Evolutionary conservation across 176 grass and related monocot genomes (phyloP).

Genomic region (Aegilops speltoides): DNA sequence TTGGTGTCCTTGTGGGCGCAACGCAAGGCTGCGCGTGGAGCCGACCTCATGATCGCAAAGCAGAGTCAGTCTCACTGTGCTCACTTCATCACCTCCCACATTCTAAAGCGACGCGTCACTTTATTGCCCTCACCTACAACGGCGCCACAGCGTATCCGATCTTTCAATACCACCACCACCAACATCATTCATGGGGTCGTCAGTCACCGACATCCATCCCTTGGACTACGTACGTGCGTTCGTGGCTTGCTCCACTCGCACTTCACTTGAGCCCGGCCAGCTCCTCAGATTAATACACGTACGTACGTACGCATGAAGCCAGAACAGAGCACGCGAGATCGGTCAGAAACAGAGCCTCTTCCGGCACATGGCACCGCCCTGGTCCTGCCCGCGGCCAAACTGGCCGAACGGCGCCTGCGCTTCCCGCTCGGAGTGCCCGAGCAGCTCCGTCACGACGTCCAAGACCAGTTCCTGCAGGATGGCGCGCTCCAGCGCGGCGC

Average conservation of each 20-base stretch:
- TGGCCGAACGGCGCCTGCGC: background rate
- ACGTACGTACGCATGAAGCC: background rate
- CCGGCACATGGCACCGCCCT: conserved; percentile 42
- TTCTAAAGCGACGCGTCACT: conserved; percentile 18
- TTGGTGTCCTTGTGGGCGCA: background rate
- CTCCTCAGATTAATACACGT: background rate
- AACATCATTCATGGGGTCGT: conserved; percentile 8
- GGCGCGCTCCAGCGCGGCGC: conserved; percentile 54
- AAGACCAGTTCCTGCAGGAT: conserved; percentile 62
- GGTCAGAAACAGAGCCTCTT: conserved; percentile 64
- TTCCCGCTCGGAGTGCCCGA: background rate
- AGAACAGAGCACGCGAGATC: background rate
- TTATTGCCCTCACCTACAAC: conserved; percentile 36
- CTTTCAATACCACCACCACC: conserved; percentile 11
- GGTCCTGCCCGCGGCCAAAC: background rate
- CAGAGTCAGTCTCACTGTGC: conserved; percentile 9
- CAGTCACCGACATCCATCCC: conserved; percentile 12
- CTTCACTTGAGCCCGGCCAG: background rate
- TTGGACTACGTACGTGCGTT: background rate
- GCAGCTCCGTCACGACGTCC: conserved; percentile 54
- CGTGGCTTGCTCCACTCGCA: background rate
- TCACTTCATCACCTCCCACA: background rate
- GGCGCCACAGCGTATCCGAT: conserved; percentile 20
- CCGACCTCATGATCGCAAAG: background rate
- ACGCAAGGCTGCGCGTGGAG: background rate